Conservation (phyloP, 345 rosid genomes). For the Rhizophora apiculata region DNA sequence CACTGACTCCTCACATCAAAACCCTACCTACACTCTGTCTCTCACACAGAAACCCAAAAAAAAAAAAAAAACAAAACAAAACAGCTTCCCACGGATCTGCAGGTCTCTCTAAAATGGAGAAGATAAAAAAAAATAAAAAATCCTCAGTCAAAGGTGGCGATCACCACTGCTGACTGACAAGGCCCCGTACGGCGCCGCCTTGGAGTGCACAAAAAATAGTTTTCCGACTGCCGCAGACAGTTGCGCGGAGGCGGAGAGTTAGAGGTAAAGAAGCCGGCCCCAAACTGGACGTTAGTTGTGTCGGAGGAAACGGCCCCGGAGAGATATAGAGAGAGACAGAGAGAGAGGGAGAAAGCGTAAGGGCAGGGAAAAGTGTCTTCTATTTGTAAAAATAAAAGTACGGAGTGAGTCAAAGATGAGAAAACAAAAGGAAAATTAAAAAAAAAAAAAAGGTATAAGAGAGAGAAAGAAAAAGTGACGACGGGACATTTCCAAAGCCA, state of each 20-base stretch:
- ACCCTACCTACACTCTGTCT: neutral
- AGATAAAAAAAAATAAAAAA: neutral
- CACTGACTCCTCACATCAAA: slow-evolving; percentile 23
- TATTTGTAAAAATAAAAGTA: slow-evolving; percentile 5
- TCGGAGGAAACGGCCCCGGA: slow-evolving; percentile 18
- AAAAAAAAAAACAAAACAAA: neutral
- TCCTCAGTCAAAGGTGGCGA: slow-evolving; percentile 21
- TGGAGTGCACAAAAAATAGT: neutral
- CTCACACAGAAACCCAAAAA: neutral
- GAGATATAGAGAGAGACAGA: slow-evolving; percentile 8
- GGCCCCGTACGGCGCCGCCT: neutral
- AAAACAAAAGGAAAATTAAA: slow-evolving; percentile 18
- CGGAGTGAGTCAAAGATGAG: slow-evolving; percentile 37
- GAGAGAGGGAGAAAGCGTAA: slow-evolving; percentile 19
- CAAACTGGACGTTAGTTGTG: neutral
- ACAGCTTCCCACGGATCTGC: slow-evolving; percentile 15
- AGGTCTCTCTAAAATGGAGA: neutral
- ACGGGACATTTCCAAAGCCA: slow-evolving; percentile 38
- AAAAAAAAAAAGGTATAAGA: neutral
- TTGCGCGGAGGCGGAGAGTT: neutral
- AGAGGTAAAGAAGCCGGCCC: neutral
- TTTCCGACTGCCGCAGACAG: neutral
- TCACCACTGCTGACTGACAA: slow-evolving; percentile 17
- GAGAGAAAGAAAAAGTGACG: slow-evolving; percentile 15
- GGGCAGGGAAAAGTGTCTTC: neutral